Evolutionary conservation across 2,329 filamentous ascomycete genomes (phyloP).

Genomic region (Byssoonygena ceratinophila): DNA sequence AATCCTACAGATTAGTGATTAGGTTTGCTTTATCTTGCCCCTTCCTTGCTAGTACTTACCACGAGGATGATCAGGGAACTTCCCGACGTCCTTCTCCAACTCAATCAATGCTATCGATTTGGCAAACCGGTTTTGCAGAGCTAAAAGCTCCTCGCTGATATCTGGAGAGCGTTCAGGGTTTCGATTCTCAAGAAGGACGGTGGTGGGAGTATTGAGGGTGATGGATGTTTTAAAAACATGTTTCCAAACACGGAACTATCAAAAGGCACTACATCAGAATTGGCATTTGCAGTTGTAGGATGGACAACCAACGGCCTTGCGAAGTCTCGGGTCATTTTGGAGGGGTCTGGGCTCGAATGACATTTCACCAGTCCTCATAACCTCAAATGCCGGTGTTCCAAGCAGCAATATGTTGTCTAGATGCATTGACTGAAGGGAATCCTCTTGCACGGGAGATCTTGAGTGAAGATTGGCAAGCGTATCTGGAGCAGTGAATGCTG

Average conservation of each 20-base stretch:
- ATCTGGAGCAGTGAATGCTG: slow-evolving; percentile 3
- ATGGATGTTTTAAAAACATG: background rate
- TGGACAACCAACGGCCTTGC: background rate
- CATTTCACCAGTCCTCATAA: background rate
- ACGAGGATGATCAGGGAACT: background rate
- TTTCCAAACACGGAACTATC: background rate
- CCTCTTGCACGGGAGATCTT: background rate
- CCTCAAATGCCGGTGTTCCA: slow-evolving; percentile 4
- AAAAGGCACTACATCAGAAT: background rate
- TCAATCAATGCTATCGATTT: slow-evolving; percentile 10
- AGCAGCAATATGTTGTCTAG: slow-evolving; percentile 13
- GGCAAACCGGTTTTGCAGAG: slow-evolving; percentile 10
- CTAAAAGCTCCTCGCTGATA: slow-evolving; percentile 8
- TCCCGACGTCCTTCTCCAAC: slow-evolving; percentile 2
- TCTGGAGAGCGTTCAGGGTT: slow-evolving; percentile 9
- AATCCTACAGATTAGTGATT: background rate
- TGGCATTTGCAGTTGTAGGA: background rate
- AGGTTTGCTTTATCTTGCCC: background rate
- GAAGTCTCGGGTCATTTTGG: background rate
- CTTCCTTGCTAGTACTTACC: background rate
- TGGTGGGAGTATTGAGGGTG: background rate
- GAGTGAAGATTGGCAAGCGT: background rate
- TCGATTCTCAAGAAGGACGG: slow-evolving; percentile 11
- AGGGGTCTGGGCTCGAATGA: slow-evolving; percentile 1
- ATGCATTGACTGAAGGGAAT: background rate